phyloP scores from a whole-genome alignment of 179 eudicot species.

The Beta macrorhiza region DNA sequence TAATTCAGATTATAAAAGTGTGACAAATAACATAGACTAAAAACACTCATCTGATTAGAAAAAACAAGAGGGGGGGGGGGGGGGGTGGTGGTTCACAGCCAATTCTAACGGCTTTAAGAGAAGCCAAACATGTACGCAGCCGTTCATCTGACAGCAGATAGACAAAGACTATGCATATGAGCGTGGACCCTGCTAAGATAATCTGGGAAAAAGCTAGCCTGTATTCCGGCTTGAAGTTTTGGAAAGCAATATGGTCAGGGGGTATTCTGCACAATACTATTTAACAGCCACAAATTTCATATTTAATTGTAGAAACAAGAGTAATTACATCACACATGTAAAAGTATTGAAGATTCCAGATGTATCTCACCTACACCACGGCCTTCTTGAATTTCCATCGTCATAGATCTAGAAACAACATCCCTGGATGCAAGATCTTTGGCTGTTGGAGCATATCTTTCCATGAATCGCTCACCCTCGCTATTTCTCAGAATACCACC shows the following conservation, averaged over 20 bases:
- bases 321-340: background rate
- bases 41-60: background rate
- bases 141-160: background rate
- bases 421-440: constrained; percentile 99
- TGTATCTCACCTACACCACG: constrained; percentile 90
- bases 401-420: constrained; percentile 98
- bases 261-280: background rate
- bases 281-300: background rate
- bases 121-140: background rate
- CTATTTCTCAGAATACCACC: constrained; percentile 97
- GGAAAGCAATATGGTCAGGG: background rate
- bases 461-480: constrained; percentile 99
- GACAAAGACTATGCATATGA: background rate
- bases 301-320: background rate
- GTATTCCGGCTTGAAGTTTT: background rate
- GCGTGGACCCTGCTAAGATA: background rate
- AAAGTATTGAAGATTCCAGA: background rate
- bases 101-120: background rate
- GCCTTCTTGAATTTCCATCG: constrained; percentile 99
- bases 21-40: background rate
- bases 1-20: background rate
- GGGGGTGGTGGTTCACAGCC: background rate
- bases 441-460: constrained; percentile 98
- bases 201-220: background rate
- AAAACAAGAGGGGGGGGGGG: background rate